These are phyloP conservation scores for Groenewaldozyma auringiensis DNA, from an alignment of 1,139 yeast genomes.

Conservation along the genomic window DNA sequence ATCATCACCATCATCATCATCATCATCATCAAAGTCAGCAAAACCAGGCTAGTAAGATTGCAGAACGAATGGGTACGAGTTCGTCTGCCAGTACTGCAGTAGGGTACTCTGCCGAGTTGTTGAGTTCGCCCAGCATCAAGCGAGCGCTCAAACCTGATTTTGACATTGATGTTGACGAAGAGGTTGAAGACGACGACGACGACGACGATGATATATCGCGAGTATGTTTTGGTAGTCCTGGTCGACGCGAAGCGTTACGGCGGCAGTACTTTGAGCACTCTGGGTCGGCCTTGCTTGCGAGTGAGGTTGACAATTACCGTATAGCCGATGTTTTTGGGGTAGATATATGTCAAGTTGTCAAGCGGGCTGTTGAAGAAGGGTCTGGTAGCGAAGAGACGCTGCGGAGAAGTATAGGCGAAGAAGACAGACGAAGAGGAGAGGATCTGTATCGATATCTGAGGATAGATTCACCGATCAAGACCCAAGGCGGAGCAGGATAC, in stretches of 20 bases:
- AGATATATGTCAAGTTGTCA: conserved; percentile 49
- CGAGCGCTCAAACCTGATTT: conserved; percentile 15
- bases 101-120: background rate
- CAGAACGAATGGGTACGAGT: too few relatives aligned
- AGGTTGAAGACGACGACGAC: conserved; percentile 29
- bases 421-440: conserved; percentile 2
- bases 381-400: background rate
- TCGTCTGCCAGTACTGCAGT: too few relatives aligned
- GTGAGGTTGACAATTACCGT: conserved; percentile 15
- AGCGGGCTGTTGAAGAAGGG: conserved; percentile 37
- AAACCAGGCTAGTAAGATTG: too few relatives aligned
- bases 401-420: background rate
- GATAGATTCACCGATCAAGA: conserved; percentile 27
- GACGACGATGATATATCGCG: conserved; percentile 50
- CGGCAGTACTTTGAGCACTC: conserved; percentile 27
- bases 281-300: conserved; percentile 18
- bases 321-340: conserved; percentile 47
- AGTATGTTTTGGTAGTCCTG: conserved; percentile 35
- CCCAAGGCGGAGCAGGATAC: conserved; percentile 16
- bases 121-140: conserved; percentile 8
- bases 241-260: conserved; percentile 29
- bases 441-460: conserved; percentile 11
- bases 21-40: too few relatives aligned
- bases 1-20: too few relatives aligned
- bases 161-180: conserved; percentile 35